Percentiles rank a stretch among this genome's conserved stretches.
phyloP scores from a whole-genome alignment of 176 grass and related monocot genomes.

The Puya raimondii region DNA sequence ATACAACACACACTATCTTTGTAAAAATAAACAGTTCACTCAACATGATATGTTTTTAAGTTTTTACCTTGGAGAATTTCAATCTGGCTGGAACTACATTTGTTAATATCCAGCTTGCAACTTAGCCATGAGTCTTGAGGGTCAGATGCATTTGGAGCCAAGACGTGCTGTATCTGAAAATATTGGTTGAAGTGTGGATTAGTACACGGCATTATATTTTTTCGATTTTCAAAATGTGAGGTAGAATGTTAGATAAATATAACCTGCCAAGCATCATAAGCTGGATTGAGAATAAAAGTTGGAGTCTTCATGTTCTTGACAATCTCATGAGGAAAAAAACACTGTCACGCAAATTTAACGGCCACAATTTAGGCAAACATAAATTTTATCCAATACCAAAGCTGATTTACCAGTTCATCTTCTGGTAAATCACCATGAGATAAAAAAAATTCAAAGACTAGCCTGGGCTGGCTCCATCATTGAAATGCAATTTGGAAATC shows the following conservation, averaged over 20 bases:
- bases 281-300: conserved; percentile 77
- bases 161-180: conserved; percentile 65
- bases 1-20: neutral
- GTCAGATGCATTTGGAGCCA: conserved; percentile 49
- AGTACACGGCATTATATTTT: neutral
- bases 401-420: neutral
- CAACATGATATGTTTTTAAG: neutral
- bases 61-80: conserved; percentile 60
- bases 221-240: neutral
- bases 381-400: neutral
- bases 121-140: conserved; percentile 44
- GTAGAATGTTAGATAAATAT: neutral
- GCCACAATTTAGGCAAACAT: conserved; percentile 4
- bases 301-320: conserved; percentile 55
- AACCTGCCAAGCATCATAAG: conserved; percentile 89
- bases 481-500: conserved; percentile 18
- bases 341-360: conserved; percentile 27
- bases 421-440: conserved; percentile 11
- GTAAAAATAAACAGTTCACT: too few species aligned
- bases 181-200: conserved; percentile 5
- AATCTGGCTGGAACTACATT: conserved; percentile 55
- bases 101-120: conserved; percentile 66
- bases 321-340: conserved; percentile 73
- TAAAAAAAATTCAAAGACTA: conserved; percentile 5
- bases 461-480: conserved; percentile 22